phyloP scores from a whole-genome alignment of 2,329 filamentous ascomycete genomes.

The Colletotrichum sp. region DNA sequence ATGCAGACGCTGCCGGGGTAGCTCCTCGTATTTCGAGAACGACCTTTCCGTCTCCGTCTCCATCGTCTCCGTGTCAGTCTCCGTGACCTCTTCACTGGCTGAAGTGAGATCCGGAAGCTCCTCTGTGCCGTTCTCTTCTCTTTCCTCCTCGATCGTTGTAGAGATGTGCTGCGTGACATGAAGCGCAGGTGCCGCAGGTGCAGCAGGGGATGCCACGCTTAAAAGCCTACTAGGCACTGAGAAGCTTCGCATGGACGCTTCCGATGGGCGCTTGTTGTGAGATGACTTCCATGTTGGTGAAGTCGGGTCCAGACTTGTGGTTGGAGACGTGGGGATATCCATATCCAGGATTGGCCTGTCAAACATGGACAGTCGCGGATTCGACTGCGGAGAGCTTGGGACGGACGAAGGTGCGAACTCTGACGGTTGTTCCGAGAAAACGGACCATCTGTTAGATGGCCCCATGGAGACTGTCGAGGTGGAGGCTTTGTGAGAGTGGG shows the following conservation, averaged over 20 bases:
- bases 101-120: slow-evolving; percentile 32
- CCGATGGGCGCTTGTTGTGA: slow-evolving; percentile 62
- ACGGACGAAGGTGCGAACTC: slow-evolving; percentile 75
- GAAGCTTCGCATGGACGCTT: slow-evolving; percentile 44
- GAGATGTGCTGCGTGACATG: slow-evolving; percentile 22
- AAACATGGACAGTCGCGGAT: slow-evolving; percentile 77
- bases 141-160: slow-evolving; percentile 14
- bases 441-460: slow-evolving; percentile 65
- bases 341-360: slow-evolving; percentile 72
- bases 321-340: slow-evolving; percentile 81
- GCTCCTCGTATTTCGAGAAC: slow-evolving; percentile 36
- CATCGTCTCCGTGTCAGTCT: slow-evolving; percentile 33
- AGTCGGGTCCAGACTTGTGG: slow-evolving; percentile 74
- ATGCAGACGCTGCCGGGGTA: slow-evolving; percentile 56
- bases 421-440: slow-evolving; percentile 64
- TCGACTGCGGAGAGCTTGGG: slow-evolving; percentile 81
- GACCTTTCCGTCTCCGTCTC: slow-evolving; percentile 33
- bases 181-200: slow-evolving; percentile 25
- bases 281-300: slow-evolving; percentile 61
- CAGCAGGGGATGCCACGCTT: slow-evolving; percentile 11
- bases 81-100: slow-evolving; percentile 38
- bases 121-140: slow-evolving; percentile 35
- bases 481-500: slow-evolving; percentile 54
- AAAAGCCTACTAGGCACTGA: slow-evolving; percentile 28
- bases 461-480: slow-evolving; percentile 49